Evolutionary conservation across 495 filamentous ascomycete genomes (phyloP).

Genomic region (Aspergillus homomorphus): DNA sequence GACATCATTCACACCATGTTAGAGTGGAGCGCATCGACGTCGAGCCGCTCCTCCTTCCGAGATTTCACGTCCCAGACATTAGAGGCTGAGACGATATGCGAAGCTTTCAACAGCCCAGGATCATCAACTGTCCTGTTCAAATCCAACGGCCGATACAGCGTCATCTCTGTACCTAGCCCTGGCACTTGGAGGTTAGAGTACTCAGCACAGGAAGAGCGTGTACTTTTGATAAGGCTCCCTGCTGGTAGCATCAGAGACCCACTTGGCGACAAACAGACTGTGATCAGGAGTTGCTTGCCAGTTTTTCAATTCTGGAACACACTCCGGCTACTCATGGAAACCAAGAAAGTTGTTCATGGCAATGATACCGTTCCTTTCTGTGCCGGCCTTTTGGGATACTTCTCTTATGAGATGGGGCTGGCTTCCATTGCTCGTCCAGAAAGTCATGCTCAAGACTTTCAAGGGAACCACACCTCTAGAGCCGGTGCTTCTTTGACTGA

Average conservation of each 20-base stretch:
- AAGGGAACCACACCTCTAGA: neutral
- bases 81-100: slow-evolving; percentile 35
- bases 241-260: neutral
- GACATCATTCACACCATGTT: slow-evolving; percentile 36
- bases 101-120: slow-evolving; percentile 35
- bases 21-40: slow-evolving; percentile 35
- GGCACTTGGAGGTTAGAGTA: slow-evolving; percentile 45
- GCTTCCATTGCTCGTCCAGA: slow-evolving; percentile 39
- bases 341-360: slow-evolving; percentile 43
- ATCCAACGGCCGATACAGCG: slow-evolving; percentile 40
- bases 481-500: slow-evolving; percentile 28
- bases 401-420: slow-evolving; percentile 84
- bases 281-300: slow-evolving; percentile 23
- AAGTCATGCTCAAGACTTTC: slow-evolving; percentile 11
- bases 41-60: slow-evolving; percentile 27
- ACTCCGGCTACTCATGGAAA: slow-evolving; percentile 52
- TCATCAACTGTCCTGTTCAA: slow-evolving; percentile 41
- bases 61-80: slow-evolving; percentile 20
- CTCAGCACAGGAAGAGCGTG: slow-evolving; percentile 21
- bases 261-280: neutral
- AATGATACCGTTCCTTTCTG: slow-evolving; percentile 61
- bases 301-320: slow-evolving; percentile 42
- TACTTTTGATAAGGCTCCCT: slow-evolving; percentile 26
- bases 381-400: slow-evolving; percentile 86
- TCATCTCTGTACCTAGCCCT: slow-evolving; percentile 42